Base-by-base conservation (phyloP, 805 yeast genomes). In the Ogataea ganodermae region DNA sequence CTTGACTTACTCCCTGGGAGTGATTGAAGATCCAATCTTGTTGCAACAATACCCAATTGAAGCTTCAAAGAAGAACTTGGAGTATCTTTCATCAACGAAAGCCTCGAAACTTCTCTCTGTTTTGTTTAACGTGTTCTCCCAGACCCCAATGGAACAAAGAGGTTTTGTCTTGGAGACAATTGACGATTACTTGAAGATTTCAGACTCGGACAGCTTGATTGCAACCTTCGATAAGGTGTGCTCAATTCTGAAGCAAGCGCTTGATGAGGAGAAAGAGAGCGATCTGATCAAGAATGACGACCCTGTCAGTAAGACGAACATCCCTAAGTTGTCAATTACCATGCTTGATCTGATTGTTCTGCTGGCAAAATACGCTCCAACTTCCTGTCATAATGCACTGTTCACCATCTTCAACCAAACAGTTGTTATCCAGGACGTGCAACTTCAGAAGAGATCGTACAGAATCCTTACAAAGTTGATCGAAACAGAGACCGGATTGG, bases 281-380 rank as follows among this genome's bases (percentile, higher is more conserved):
- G 59, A 64, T 38, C 21, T 66, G 50, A 52, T 68, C 54, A 66
- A 74, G 55, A 64, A 58, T 23, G 66, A 60, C 31, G 68, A 60
- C 13, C 66, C 68, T 18, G 53, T 54, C n/a, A 55, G 59, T 31
- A 60, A 70, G 42, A 53, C 60, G 10, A 68, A 62, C 9, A 62
- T 72, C 16, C 79, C 85, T 20, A 75, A 79, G 42, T 69, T 84
- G 53, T 80, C 89, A 53, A 81, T 87, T 33, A 89, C 97, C 14
- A 83, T 95, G 88, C 78, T 92, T 85, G 99, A 94, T 64, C 75
- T 94, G 48, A 77, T 90, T 44, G 95, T 90, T 42, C 81, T 87
- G 23, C 86, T 95, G 88, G 79, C 92, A 22, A 86, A 87, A 58
- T 88, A 86, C 60, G 81, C 94, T 27, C 96, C 96, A 6, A 68